Evolutionary conservation across 805 yeast species (phyloP), one percentile per base, ranked within the genome.

Genomic region (Zygosaccharomyces rouxii): DNA sequence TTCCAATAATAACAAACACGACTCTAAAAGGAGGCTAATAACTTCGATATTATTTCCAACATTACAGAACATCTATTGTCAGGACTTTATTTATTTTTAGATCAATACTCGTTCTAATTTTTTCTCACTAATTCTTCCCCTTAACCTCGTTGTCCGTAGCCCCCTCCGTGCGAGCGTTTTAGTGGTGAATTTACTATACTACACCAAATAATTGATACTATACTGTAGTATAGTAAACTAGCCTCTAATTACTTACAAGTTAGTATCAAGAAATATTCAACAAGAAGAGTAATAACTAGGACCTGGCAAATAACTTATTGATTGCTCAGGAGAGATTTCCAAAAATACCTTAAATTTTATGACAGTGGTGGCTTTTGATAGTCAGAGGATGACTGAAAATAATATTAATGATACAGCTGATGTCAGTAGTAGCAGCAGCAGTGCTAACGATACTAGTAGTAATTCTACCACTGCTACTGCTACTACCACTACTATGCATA

Each of bases 311-410:
- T 25, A 25, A 7, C 11, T 25, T 25, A 11, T 25, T 25, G 7
- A 25, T 7, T 25, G 9, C 3, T 23, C 26, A 3, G 35, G 33
- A 26, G 35, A 19, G n/a, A 28, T 13, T 11, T 30, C 18, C 21
- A 28, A 22, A 7, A 28, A 19, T 22, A 23, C 21, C 18, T 13
- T n/a, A n/a, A 19, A 29, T 29, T 41, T 29, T 41, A 41, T 41
- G 44, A 33, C 37, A 29, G 44, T 28, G 37, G 23, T 29, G 10
- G 35, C 28, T 23, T 29, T 21, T 7, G 28, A 41, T 29, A 25
- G 19, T 18, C 37, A 29, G 14, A 41, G 37, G 35, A 41, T 41
- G 44, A 33, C 44, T 14, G 44, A 41, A 16, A 29, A 14, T 18
- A 41, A 29, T 41, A 35, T 33, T 29, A 28, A 41, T 29, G 33